Conservation (phyloP, 2,329 filamentous ascomycete species). For the Sclerotinia subarctica region DNA sequence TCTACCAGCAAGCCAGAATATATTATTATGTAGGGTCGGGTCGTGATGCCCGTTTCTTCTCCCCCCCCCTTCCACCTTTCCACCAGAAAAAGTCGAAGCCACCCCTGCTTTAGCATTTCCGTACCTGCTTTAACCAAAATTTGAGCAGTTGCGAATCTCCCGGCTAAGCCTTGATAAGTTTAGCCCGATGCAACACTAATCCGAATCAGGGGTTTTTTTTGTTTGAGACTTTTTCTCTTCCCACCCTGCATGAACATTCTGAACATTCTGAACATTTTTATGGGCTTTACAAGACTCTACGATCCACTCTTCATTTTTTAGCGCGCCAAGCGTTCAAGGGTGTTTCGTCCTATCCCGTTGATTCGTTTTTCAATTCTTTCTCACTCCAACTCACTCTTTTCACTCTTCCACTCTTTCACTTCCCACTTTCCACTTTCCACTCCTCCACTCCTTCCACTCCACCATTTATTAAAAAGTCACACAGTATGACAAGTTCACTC, state of each 20-base stretch:
- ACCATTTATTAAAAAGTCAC: not conserved
- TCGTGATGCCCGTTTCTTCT: not conserved
- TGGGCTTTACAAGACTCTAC: too few relatives aligned
- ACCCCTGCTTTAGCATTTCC: not conserved
- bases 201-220: not conserved
- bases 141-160: not conserved
- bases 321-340: slow-evolving; percentile 2
- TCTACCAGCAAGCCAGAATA: not conserved
- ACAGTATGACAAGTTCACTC: not conserved
- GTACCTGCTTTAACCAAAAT: slow-evolving; percentile 14
- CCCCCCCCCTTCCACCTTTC: not conserved
- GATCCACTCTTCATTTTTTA: not conserved
- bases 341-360: not conserved
- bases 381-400: too few relatives aligned
- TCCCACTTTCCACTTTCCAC: not conserved
- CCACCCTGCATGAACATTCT: slow-evolving; percentile 6
- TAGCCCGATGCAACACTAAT: not conserved
- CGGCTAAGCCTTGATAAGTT: not conserved
- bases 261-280: not conserved
- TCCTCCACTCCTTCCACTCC: not conserved
- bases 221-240: slow-evolving; percentile 1
- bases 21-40: not conserved
- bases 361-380: not conserved
- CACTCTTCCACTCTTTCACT: not conserved
- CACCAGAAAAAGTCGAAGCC: not conserved